Base-by-base conservation (phyloP, 371 early-diverging fungal species). In the Haplosporangium sp. region DNA sequence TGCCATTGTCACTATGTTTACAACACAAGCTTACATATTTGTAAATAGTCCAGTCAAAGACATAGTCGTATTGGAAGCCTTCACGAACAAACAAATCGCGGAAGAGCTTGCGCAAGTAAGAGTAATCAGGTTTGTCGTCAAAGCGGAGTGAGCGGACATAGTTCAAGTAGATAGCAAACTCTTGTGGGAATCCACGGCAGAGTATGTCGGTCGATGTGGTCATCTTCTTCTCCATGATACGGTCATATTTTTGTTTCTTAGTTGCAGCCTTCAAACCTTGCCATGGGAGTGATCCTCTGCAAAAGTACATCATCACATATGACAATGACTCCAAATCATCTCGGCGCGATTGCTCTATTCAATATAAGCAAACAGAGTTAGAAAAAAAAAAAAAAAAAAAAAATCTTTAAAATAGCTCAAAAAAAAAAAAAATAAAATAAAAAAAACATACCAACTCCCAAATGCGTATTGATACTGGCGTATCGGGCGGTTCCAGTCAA, bases 161-260 rank as follows among this genome's bases (percentile, higher is more conserved):
- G 86, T 96, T 96, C 82, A 99, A 92, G 85, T 97, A 99, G 61
- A 96, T 93, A 53, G 96, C 93, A 83, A 99, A 97, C 85, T 98
- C 99, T 73, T 92, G 92, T 9, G 99, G 99, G 82, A 96, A 95
- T 13, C 96, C 96, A 53, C 95, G 92, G 87, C 99, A 99, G n/a
- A 99, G 88, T 64, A 94, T 88, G 69, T 98, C 97, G 1, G 98
- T 94, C 10, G 98, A 94, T 15, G 99, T 98, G 4, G 94, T 96
- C 96, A 97, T 96, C 87, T 99, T 99, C 92, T 96, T 98, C 77
- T 99, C 98, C 96, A 97, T 96, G 83, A 99, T 99, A 63, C 96
- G 94, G 83, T 99, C 98, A 86, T 99, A 99, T 90, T 99, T 99
- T 88, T 99, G 97, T 86, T 96, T 95, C 88, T 99, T 99, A 57